Conservation (phyloP, 2,329 filamentous ascomycete genomes). For the Talaromyces sp. region DNA sequence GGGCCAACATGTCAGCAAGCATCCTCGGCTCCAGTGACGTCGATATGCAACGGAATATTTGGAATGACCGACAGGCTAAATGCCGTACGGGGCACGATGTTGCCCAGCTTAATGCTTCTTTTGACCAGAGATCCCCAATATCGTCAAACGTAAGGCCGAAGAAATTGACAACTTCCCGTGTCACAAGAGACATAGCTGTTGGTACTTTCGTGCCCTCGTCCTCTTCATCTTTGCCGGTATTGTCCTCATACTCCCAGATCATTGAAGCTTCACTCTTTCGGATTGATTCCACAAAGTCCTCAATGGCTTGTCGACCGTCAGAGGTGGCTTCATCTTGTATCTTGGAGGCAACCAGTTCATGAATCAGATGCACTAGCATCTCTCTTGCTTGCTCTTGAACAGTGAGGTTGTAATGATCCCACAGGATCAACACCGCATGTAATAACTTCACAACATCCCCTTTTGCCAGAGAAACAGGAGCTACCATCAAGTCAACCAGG, state of each 20-base stretch:
- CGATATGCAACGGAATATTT: slow-evolving; percentile 90
- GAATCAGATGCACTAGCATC: slow-evolving; percentile 96
- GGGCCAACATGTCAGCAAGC: slow-evolving; percentile 93
- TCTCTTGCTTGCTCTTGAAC: slow-evolving; percentile 96
- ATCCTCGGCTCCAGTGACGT: slow-evolving; percentile 87
- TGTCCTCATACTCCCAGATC: slow-evolving; percentile 92
- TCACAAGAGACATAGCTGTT: slow-evolving; percentile 77
- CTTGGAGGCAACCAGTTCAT: slow-evolving; percentile 81
- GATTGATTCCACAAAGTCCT: slow-evolving; percentile 81
- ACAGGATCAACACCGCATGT: slow-evolving; percentile 87
- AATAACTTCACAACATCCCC: slow-evolving; percentile 81
- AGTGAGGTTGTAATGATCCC: slow-evolving; percentile 93
- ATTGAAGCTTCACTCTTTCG: slow-evolving; percentile 78
- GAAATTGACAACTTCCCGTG: slow-evolving; percentile 73
- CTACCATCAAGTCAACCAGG: slow-evolving; percentile 92
- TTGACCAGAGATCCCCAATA: slow-evolving; percentile 86
- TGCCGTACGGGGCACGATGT: slow-evolving; percentile 94
- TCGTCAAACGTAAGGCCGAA: slow-evolving; percentile 80
- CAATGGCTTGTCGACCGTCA: slow-evolving; percentile 68
- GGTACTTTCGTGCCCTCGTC: slow-evolving; percentile 76
- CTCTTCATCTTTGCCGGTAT: slow-evolving; percentile 69
- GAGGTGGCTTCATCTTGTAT: slow-evolving; percentile 67
- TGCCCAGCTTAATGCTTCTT: slow-evolving; percentile 87
- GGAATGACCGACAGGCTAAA: slow-evolving; percentile 92
- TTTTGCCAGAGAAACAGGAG: slow-evolving; percentile 71